Evolutionary conservation across 305 asterid genomes (phyloP).

Genomic region (Solanum chacoense): DNA sequence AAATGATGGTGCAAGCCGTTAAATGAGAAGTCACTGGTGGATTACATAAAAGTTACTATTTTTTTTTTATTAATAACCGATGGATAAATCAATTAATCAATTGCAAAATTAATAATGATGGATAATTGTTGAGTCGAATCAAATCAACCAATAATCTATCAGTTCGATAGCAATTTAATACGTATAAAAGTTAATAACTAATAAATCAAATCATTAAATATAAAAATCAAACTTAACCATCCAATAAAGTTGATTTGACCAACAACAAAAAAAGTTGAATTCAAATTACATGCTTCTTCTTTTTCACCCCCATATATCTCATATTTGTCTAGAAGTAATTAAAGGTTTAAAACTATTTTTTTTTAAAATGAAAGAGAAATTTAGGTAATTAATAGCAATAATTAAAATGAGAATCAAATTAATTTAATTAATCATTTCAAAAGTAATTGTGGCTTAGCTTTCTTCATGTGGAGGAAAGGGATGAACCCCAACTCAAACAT

Average conservation of each 20-base stretch:
- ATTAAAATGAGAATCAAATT: background rate
- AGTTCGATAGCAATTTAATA: background rate
- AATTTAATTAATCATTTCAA: background rate
- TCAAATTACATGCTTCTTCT: background rate
- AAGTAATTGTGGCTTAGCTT: background rate
- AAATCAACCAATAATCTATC: background rate
- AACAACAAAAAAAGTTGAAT: background rate
- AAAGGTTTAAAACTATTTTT: background rate
- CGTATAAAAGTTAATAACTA: background rate
- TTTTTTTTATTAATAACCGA: too few relatives aligned
- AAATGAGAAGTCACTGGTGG: too few relatives aligned
- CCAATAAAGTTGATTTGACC: background rate
- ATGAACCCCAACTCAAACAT: background rate
- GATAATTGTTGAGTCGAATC: background rate
- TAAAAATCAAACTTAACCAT: background rate
- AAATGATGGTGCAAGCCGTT: background rate
- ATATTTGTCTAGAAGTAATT: background rate
- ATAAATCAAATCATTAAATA: background rate
- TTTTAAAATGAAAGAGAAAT: background rate
- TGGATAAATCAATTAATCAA: background rate
- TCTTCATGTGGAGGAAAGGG: conserved; percentile 1
- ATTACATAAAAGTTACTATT: too few relatives aligned
- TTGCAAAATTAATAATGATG: too few relatives aligned
- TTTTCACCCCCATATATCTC: background rate
- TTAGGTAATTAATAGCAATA: background rate